Conservation (phyloP, 129 eudicot genomes). For the Rutidosis leptorrhynchoides region DNA sequence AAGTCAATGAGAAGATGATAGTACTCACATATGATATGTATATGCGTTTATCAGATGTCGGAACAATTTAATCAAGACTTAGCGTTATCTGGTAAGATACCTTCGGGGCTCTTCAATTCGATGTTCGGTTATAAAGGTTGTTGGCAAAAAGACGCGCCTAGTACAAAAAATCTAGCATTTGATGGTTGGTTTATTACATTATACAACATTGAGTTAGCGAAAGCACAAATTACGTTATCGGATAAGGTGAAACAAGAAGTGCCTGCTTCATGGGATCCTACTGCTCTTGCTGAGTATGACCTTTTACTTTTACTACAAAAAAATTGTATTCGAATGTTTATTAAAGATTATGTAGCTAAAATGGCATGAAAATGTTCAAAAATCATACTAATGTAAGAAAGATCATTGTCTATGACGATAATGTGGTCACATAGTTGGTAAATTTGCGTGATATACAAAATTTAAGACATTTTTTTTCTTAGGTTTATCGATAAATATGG, state of each 20-base stretch:
- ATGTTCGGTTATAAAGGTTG: slow-evolving; percentile 81
- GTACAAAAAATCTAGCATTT: slow-evolving; percentile 76
- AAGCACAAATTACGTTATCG: slow-evolving; percentile 63
- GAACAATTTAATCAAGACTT: slow-evolving; percentile 86
- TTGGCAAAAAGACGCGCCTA: slow-evolving; percentile 89
- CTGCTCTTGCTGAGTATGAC: slow-evolving; percentile 84
- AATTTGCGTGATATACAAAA: not conserved
- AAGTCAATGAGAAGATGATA: slow-evolving; percentile 17
- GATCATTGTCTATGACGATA: not conserved
- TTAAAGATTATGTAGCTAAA: slow-evolving; percentile 1
- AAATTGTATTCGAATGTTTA: not conserved
- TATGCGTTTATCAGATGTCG: slow-evolving; percentile 60
- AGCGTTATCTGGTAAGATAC: slow-evolving; percentile 82
- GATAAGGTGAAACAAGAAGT: slow-evolving; percentile 79
- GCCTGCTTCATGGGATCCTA: slow-evolving; percentile 90
- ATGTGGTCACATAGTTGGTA: not conserved
- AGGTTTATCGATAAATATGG: slow-evolving; percentile 96
- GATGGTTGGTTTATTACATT: slow-evolving; percentile 86
- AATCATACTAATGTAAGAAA: not conserved
- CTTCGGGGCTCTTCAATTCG: slow-evolving; percentile 74
- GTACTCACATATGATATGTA: not conserved
- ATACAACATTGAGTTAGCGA: slow-evolving; percentile 75
- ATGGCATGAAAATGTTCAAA: not conserved
- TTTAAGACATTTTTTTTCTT: slow-evolving; percentile 24
- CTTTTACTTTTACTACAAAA: slow-evolving; percentile 7